Percentiles rank a stretch among this genome's conserved stretches.
These are phyloP conservation scores for Ensete glaucum DNA, from an alignment of 176 grass and related monocot species.

Conservation along the genomic window DNA sequence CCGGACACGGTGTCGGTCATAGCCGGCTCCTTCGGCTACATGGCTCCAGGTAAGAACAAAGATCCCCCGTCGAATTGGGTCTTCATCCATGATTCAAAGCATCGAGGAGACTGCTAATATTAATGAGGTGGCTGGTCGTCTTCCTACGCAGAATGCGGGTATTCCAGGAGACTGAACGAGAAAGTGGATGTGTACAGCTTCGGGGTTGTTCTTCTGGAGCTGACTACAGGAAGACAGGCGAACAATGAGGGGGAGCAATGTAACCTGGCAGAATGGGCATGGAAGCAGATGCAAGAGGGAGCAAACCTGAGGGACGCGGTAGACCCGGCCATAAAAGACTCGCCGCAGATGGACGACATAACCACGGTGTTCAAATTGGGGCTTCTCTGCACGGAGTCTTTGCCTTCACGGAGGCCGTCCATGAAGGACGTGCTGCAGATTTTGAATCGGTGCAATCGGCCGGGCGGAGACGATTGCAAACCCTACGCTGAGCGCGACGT, in stretches of 20 bases:
- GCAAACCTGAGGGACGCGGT: constrained; percentile 27
- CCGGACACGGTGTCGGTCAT: constrained; percentile 49
- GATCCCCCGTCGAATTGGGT: background rate
- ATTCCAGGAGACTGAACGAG: constrained; percentile 45
- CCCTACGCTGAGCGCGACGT: constrained; percentile 6
- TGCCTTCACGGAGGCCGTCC: constrained; percentile 46
- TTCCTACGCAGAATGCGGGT: constrained; percentile 4
- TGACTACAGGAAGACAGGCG: constrained; percentile 53
- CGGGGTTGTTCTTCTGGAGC: constrained; percentile 80
- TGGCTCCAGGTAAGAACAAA: constrained; percentile 59
- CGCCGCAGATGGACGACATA: constrained; percentile 34
- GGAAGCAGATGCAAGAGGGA: constrained; percentile 30
- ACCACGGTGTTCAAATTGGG: constrained; percentile 59
- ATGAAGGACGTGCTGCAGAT: constrained; percentile 36
- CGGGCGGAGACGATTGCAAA: constrained; percentile 7
- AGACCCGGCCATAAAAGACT: constrained; percentile 34
- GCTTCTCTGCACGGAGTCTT: constrained; percentile 39
- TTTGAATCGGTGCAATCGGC: background rate
- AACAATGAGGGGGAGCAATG: constrained; percentile 51
- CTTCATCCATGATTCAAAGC: background rate
- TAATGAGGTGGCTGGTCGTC: background rate
- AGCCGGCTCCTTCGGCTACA: constrained; percentile 79
- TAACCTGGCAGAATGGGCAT: constrained; percentile 53
- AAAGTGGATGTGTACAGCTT: constrained; percentile 91
- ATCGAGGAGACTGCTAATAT: background rate